A percentile compares a stretch with the other conserved stretches of the same genome.
Conservation (phyloP, 192 early-diverging fungal genomes). For the Pecoramyces ruminantium region DNA sequence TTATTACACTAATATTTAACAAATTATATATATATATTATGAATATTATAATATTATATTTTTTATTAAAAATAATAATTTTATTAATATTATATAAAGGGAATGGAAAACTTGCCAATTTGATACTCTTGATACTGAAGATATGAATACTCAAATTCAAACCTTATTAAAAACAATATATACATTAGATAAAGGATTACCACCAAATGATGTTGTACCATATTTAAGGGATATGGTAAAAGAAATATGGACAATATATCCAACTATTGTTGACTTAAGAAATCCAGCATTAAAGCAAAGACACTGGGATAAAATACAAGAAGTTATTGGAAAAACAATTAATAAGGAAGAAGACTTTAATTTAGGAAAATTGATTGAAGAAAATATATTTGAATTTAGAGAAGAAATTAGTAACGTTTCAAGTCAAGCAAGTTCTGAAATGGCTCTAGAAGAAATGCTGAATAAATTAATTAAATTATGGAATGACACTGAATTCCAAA, state of each 20-base stretch:
- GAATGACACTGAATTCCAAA: conserved; percentile 38
- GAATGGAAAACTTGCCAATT: conserved; percentile 24
- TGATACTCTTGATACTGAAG: conserved; percentile 34
- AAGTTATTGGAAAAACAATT: conserved; percentile 28
- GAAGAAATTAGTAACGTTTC: conserved; percentile 38
- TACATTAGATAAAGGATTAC: conserved; percentile 38
- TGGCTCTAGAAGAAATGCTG: conserved; percentile 42
- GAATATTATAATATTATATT: no score
- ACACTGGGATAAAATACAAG: conserved; percentile 46
- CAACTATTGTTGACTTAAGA: conserved; percentile 41
- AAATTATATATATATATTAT: no score
- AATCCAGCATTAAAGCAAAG: conserved; percentile 37
- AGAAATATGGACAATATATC: conserved; percentile 28
- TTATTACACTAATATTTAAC: no score
- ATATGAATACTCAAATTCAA: conserved; percentile 30
- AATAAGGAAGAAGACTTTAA: conserved; percentile 32
- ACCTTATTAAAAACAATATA: conserved; percentile 33
- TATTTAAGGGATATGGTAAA: conserved; percentile 33
- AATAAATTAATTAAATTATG: conserved; percentile 30
- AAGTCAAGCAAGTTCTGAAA: conserved; percentile 34
- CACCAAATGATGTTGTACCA: conserved; percentile 49
- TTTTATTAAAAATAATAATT: no score
- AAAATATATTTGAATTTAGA: conserved; percentile 33
- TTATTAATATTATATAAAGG: no score
- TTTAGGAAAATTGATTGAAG: conserved; percentile 27